Base-by-base conservation (phyloP, 2,329 filamentous ascomycete species). In the Ophiocordyceps camponoti-leonardi region DNA sequence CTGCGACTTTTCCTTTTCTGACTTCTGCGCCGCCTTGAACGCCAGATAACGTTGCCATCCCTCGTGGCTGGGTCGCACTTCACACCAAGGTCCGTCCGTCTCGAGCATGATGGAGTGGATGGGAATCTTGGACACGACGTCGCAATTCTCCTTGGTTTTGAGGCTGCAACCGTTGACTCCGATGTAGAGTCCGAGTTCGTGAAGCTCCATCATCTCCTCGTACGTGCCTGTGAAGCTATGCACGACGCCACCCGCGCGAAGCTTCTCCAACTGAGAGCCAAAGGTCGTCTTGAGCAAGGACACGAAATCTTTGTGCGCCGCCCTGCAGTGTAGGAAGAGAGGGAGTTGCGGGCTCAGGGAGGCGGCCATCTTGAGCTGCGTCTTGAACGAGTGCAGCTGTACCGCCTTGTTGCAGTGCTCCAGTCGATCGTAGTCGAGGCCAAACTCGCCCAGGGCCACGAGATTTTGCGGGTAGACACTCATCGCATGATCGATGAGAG, bases 21-120 rank as follows among this genome's bases (percentile, higher is more conserved):
- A 12, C 19, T 23, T 23, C 2, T 51, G 50, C 16, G 52, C 49
- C 1, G 52, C 45, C 52, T 62, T 65, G 46, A 63, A 62, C 49
- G 69, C 66, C 4, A 76, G 60, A 12, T 78, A 62, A 51, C 81
- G 83, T 61, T 81, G 82, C 54, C 81, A 84, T 2, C 86, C 86
- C 28, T 88, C 87, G 64, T 98, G 90, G 28, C 77, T 86, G 1
- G 87, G 81, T 22, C 92, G 72, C 48, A 98, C 90, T 61, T 98
- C 92, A 58, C 92, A 98, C 84, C 92, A 98, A 3, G 92, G 92
- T 2, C 92, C 92, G 59, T 98, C 92, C 0, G 92, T 98, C 70
- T 98, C 92, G 43, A 98, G 78, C 73, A 96, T 93, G 45, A 98
- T 63, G 42, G 81, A 68, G 46, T 88, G 79, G 12, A 98, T 67